Base-by-base conservation (phyloP, 2,329 filamentous ascomycete species). In the Fusarium sp. region DNA sequence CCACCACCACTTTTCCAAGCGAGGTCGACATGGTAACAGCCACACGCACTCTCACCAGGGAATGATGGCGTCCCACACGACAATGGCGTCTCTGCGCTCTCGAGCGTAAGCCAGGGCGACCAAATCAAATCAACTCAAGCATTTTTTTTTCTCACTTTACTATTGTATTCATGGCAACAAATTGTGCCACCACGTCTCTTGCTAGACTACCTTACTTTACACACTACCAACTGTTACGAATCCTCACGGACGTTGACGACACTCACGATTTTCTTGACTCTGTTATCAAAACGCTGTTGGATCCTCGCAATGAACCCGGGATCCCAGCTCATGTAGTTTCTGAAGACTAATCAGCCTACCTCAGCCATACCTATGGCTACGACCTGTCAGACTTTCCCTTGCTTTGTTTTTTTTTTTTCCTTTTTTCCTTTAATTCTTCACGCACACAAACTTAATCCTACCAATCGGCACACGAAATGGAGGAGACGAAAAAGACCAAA, bases 1-100 rank as follows among this genome's bases (percentile, higher is more conserved):
- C 27, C 46, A 51, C 46, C 84, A 87, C 66, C 84, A 84, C 67
- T 82, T 83, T 56, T 79, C 84, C 57, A 87, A 85, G 80, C 85
- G 84, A 74, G 82, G 84, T 40, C 85, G 86, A 38, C 83, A 66
- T 24, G 60, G 63, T 76, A 85, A 63, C 76, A 84, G 69, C 36
- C 79, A 80, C 36, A 70, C 79, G 29, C 84, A 85, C 69, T 77
- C 80, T 14, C 77, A 82, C 24, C 80, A 82, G 14, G 82, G 79
- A 62, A 79, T 80, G 16, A 82, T 83, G n/a, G 70, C 79, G 27
- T 75, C 81, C 42, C 79, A 79, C 49, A 82, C 82, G 14, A 79
- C 83, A 9, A 76, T 80, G 77, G 78, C 79, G 61, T 82, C 83
- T 46, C 70, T 80, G 55, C 81, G 81, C 60, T 80, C 83, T 67